phyloP scores from a whole-genome alignment of 2,329 filamentous ascomycete species.

The Talaromyces piceae region DNA sequence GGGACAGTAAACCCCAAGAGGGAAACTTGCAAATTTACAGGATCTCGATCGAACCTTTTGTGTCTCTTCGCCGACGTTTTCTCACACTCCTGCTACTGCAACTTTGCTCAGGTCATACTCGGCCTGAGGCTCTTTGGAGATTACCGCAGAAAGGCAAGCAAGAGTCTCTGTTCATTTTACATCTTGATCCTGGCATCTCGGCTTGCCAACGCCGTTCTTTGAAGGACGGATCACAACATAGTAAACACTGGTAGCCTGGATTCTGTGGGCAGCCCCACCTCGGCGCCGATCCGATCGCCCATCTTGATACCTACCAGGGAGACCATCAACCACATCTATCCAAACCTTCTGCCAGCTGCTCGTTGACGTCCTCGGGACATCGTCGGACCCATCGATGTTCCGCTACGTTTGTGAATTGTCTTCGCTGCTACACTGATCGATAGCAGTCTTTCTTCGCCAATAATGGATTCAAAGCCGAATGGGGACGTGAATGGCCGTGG shows the following conservation, averaged over 20 bases:
- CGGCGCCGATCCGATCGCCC: background rate
- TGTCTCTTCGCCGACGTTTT: background rate
- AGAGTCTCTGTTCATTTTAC: too few species aligned
- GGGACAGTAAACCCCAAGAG: background rate
- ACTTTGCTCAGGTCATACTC: too few species aligned
- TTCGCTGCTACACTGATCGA: background rate
- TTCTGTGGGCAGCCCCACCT: background rate
- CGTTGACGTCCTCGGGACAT: too few species aligned
- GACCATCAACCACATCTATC: background rate
- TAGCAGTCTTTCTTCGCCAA: background rate
- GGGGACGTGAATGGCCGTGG: slow-evolving; percentile 1
- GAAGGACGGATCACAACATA: too few species aligned
- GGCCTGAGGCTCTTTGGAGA: too few species aligned
- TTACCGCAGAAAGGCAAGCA: too few species aligned
- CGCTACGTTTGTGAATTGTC: too few species aligned
- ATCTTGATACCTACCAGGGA: background rate
- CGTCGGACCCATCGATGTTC: background rate
- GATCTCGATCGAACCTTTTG: background rate
- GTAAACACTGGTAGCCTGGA: too few species aligned
- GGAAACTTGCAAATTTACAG: background rate
- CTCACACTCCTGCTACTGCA: too few species aligned
- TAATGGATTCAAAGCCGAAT: slow-evolving; percentile 3
- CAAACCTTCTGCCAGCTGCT: background rate
- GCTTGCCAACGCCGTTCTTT: too few species aligned
- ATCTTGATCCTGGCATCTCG: too few species aligned